Percentiles rank a stretch among this genome's conserved stretches.
phyloP scores from a whole-genome alignment of 352 stramenopile species.

The Phytophthora tentaculata region DNA sequence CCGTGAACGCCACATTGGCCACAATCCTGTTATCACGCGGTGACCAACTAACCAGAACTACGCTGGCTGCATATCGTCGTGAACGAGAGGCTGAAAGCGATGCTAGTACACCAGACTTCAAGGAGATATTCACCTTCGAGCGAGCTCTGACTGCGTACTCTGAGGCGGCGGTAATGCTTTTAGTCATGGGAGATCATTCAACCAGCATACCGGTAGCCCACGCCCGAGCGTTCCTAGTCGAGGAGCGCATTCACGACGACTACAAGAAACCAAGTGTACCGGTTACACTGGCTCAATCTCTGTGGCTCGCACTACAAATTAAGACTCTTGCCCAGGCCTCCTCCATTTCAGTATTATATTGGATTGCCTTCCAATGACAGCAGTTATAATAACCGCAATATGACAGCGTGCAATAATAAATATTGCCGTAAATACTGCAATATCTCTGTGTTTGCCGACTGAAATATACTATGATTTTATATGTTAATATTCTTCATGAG shows the following conservation, averaged over 20 bases:
- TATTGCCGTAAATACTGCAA: too few relatives aligned
- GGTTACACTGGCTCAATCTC: conserved; percentile 38
- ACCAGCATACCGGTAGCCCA: conserved; percentile 48
- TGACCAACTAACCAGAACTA: conserved; percentile 38
- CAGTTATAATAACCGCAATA: too few relatives aligned
- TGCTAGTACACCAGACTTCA: conserved; percentile 49
- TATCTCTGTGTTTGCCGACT: too few relatives aligned
- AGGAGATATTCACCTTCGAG: conserved; percentile 42
- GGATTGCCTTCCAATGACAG: too few relatives aligned
- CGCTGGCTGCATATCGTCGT: conserved; percentile 51
- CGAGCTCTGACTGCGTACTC: conserved; percentile 44
- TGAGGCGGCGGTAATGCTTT: conserved; percentile 54
- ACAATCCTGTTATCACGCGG: conserved; percentile 42
- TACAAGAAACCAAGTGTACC: conserved; percentile 42
- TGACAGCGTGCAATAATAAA: too few relatives aligned
- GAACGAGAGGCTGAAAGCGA: conserved; percentile 52
- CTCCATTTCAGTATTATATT: too few relatives aligned
- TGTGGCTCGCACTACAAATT: conserved; percentile 52
- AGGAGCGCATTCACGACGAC: conserved; percentile 56
- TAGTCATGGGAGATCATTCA: conserved; percentile 53
- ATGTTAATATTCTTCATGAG: too few relatives aligned
- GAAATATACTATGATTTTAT: too few relatives aligned
- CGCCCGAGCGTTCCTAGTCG: conserved; percentile 52
- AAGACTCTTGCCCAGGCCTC: conserved; percentile 47
- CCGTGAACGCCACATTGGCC: conserved; percentile 56